phyloP scores from a whole-genome alignment of 306 rosid genomes.

The Trichosanthes cucumerina region DNA sequence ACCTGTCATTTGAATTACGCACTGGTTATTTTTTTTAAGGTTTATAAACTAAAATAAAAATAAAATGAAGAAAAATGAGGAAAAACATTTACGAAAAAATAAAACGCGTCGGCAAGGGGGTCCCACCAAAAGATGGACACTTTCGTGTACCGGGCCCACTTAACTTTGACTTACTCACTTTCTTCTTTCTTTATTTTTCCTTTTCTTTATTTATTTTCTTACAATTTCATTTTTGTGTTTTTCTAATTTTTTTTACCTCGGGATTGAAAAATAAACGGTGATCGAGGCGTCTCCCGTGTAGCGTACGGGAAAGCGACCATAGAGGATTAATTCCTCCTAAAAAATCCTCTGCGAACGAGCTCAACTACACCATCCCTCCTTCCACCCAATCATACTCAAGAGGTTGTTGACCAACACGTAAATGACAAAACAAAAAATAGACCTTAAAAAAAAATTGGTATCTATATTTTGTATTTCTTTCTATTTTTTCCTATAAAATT shows the following conservation, averaged over 20 bases:
- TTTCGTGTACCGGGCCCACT: not conserved
- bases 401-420: not conserved
- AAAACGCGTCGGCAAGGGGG: conserved; percentile 8
- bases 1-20: too few relatives aligned
- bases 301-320: not conserved
- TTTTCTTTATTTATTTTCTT: not conserved
- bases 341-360: not conserved
- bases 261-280: not conserved
- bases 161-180: not conserved
- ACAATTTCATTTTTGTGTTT: not conserved
- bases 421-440: conserved; percentile 1
- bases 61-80: not conserved
- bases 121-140: conserved; percentile 9
- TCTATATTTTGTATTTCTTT: too few relatives aligned
- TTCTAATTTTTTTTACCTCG: not conserved
- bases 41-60: too few relatives aligned
- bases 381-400: not conserved
- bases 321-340: not conserved
- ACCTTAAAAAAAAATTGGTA: too few relatives aligned
- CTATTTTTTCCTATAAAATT: too few relatives aligned
- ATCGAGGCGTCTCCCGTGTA: not conserved
- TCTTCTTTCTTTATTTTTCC: not conserved
- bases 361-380: not conserved
- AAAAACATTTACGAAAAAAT: not conserved
- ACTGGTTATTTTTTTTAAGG: too few relatives aligned